Evolutionary conservation across 2,329 filamentous ascomycete species (phyloP).

Genomic region (Triangularia setosa): DNA sequence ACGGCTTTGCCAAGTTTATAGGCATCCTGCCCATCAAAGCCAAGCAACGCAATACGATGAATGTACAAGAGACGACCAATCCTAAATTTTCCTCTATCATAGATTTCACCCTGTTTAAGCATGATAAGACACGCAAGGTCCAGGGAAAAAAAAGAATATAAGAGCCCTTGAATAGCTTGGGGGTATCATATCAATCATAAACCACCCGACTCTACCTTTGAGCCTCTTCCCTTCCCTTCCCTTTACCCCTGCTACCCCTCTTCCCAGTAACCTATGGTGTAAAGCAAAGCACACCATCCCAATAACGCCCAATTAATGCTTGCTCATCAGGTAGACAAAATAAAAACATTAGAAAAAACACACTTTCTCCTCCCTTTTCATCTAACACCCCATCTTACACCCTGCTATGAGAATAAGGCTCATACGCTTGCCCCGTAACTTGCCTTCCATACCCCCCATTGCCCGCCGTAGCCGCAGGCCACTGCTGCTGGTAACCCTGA

Average conservation of each 20-base stretch:
- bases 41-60: too few relatives aligned
- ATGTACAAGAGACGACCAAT: neutral
- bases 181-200: neutral
- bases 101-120: too few relatives aligned
- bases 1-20: too few relatives aligned
- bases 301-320: neutral
- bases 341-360: neutral
- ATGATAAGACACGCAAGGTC: neutral
- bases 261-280: neutral
- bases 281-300: neutral
- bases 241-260: neutral
- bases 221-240: neutral
- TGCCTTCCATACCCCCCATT: constrained; percentile 22
- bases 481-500: constrained; percentile 19
- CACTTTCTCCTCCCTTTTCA: neutral
- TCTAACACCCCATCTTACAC: constrained; percentile 36
- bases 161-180: neutral
- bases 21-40: too few relatives aligned
- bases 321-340: neutral
- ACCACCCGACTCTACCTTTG: neutral
- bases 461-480: constrained; percentile 11
- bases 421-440: constrained; percentile 48
- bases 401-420: constrained; percentile 57
- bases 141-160: neutral
- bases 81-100: neutral